A percentile compares a stretch with the other conserved stretches of the same genome.
These are phyloP conservation scores for Umbelopsis vinacea DNA, from an alignment of 192 early-diverging fungal genomes.

Conservation along the genomic window DNA sequence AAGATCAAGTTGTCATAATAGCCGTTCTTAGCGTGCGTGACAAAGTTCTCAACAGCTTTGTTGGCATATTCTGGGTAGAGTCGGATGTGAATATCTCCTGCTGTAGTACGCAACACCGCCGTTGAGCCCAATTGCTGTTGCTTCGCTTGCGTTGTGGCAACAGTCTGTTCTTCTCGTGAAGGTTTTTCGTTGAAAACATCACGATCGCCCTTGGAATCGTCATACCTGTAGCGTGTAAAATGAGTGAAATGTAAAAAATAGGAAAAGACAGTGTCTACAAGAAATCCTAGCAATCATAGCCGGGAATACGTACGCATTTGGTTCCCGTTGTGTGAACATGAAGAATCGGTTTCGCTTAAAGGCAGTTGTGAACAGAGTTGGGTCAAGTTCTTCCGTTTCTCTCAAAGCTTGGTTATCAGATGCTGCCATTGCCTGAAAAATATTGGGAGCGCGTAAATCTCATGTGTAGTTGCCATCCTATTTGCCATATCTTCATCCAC, in stretches of 20 bases:
- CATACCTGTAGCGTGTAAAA: conserved; percentile 28
- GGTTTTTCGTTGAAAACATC: conserved; percentile 99
- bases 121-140: conserved; percentile 67
- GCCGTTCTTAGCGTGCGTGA: conserved; percentile 79
- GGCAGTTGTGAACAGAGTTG: conserved; percentile 90
- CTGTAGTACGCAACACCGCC: conserved; percentile 86
- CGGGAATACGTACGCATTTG: conserved; percentile 65
- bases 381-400: conserved; percentile 72
- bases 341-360: conserved; percentile 94
- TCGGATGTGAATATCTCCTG: conserved; percentile 89
- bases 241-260: neutral
- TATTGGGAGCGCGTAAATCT: neutral
- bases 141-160: conserved; percentile 69
- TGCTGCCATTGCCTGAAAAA: conserved; percentile 74
- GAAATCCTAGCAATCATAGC: neutral
- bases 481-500: conserved; percentile 8
- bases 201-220: conserved; percentile 65
- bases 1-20: conserved; percentile 95
- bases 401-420: conserved; percentile 80
- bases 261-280: neutral
- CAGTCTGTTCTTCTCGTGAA: conserved; percentile 91
- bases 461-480: neutral
- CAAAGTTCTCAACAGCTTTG: conserved; percentile 96
- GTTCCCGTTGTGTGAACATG: conserved; percentile 89
- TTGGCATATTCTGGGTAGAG: conserved; percentile 91